A percentile compares a stretch with the other conserved stretches of the same genome.
These are phyloP conservation scores for Paracoccidioides brasiliensis DNA, from an alignment of 2,329 filamentous ascomycete species.

Conservation along the genomic window DNA sequence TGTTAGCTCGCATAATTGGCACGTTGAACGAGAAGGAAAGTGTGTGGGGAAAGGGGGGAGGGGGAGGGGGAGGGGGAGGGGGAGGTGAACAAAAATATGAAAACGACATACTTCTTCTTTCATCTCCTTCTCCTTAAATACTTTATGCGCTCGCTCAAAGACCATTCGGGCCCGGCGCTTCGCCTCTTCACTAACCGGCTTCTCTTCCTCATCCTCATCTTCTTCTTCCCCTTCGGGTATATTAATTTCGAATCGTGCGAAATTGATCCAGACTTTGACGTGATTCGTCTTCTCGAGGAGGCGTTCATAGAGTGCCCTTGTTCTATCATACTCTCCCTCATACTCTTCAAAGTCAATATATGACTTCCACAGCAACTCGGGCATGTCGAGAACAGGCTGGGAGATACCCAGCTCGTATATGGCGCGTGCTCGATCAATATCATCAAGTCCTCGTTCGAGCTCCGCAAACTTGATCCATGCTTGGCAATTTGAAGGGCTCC, in stretches of 20 bases:
- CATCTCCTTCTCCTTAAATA: slow-evolving; percentile 78
- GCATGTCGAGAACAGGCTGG: slow-evolving; percentile 84
- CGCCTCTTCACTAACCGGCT: slow-evolving; percentile 62
- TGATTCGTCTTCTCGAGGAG: slow-evolving; percentile 91
- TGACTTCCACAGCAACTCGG: slow-evolving; percentile 90
- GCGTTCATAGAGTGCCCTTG: slow-evolving; percentile 73
- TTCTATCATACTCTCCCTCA: slow-evolving; percentile 77
- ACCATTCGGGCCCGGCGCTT: slow-evolving; percentile 69
- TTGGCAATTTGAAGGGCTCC: slow-evolving; percentile 78
- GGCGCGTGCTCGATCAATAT: slow-evolving; percentile 71
- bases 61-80: background rate
- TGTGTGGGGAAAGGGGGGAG: background rate
- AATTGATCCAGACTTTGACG: slow-evolving; percentile 98
- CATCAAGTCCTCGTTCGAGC: slow-evolving; percentile 80
- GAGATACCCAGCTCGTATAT: slow-evolving; percentile 85
- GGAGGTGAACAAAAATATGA: background rate
- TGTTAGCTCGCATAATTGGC: slow-evolving; percentile 21
- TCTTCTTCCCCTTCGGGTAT: slow-evolving; percentile 61
- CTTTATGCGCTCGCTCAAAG: slow-evolving; percentile 73
- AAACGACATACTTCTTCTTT: slow-evolving; percentile 59
- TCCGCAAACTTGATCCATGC: slow-evolving; percentile 97
- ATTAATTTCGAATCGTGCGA: slow-evolving; percentile 96
- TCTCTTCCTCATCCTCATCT: slow-evolving; percentile 44
- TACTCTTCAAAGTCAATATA: slow-evolving; percentile 99
- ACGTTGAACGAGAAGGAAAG: background rate